Percentiles rank a stretch among this genome's conserved stretches.
Evolutionary conservation across 1,284 basidiomycete genomes (phyloP).

Genomic region (Moesziomyces aphidis): DNA sequence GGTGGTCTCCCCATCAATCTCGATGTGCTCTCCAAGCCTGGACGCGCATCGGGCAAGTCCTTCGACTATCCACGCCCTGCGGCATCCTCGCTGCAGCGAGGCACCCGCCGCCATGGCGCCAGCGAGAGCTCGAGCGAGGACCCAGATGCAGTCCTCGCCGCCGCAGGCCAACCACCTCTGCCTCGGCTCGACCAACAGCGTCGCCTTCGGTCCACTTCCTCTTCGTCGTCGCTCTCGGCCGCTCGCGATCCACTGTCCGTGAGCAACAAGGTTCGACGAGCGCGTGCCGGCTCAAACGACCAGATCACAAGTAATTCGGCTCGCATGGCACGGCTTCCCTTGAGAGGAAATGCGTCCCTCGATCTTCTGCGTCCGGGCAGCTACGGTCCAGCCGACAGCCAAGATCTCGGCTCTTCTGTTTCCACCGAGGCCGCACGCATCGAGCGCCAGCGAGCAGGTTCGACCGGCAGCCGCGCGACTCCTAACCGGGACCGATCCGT

Average conservation of each 20-base stretch:
- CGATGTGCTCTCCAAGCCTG: slow-evolving; percentile 30
- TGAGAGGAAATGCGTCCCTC: slow-evolving; percentile 21
- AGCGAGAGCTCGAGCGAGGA: slow-evolving; percentile 27
- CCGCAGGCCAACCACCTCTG: slow-evolving; percentile 3
- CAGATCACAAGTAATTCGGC: slow-evolving; percentile 4
- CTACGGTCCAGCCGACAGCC: slow-evolving; percentile 8
- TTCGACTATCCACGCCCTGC: slow-evolving; percentile 35
- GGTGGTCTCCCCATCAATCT: slow-evolving; percentile 28
- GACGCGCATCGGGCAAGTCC: slow-evolving; percentile 25
- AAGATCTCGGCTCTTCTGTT: not conserved
- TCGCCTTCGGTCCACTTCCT: slow-evolving; percentile 30
- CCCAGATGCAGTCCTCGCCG: slow-evolving; percentile 7
- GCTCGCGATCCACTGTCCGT: slow-evolving; percentile 9
- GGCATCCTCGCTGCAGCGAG: slow-evolving; percentile 6
- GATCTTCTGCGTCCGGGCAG: slow-evolving; percentile 28
- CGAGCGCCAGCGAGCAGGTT: slow-evolving; percentile 9
- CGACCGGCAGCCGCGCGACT: not conserved
- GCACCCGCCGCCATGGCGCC: slow-evolving; percentile 17
- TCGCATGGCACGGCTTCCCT: not conserved
- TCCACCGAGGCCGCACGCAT: slow-evolving; percentile 1
- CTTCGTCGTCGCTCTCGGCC: slow-evolving; percentile 37
- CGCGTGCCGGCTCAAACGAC: slow-evolving; percentile 38
- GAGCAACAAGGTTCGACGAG: slow-evolving; percentile 8
- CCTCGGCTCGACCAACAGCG: slow-evolving; percentile 14
- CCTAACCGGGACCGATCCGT: slow-evolving; percentile 23